These are phyloP conservation scores for Tolypocladium amazonense DNA, from an alignment of 2,329 filamentous ascomycete genomes.

Conservation along the genomic window DNA sequence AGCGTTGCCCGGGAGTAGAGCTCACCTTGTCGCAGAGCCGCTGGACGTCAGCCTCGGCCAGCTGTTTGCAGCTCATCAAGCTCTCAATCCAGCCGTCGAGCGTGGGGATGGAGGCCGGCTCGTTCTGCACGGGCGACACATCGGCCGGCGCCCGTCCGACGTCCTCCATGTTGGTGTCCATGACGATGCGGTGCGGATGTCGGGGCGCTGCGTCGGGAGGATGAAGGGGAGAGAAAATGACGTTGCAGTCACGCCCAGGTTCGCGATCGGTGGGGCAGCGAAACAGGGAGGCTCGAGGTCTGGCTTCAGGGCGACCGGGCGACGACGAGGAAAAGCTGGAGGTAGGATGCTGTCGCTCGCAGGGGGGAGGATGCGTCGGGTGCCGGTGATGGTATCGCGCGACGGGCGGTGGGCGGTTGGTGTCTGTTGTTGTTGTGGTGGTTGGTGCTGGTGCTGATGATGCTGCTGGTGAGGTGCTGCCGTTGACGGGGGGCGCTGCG, in stretches of 20 bases:
- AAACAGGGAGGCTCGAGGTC: slow-evolving; percentile 2
- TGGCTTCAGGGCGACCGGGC: neutral
- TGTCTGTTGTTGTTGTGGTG: neutral
- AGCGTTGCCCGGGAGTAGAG: neutral
- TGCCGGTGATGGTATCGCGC: neutral
- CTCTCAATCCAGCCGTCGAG: slow-evolving; percentile 98
- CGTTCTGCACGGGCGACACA: slow-evolving; percentile 58
- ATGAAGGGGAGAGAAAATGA: slow-evolving; percentile 13
- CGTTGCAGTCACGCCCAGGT: slow-evolving; percentile 16
- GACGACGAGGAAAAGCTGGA: neutral
- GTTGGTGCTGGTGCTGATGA: neutral
- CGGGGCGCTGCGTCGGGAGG: slow-evolving; percentile 8
- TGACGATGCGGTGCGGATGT: slow-evolving; percentile 24
- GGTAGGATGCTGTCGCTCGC: neutral
- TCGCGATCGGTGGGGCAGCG: slow-evolving; percentile 9
- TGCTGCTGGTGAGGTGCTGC: neutral
- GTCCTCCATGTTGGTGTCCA: slow-evolving; percentile 99
- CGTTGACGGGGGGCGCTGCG: neutral
- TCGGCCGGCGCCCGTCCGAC: slow-evolving; percentile 77
- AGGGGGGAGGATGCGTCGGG: neutral
- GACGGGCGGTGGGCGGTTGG: neutral
- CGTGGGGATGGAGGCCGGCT: slow-evolving; percentile 83
- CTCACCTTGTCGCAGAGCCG: slow-evolving; percentile 92
- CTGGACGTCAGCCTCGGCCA: slow-evolving; percentile 88
- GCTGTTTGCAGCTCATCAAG: slow-evolving; percentile 97